These are phyloP conservation scores for Ajuga reptans DNA, from an alignment of 305 asterid genomes.

Conservation along the genomic window DNA sequence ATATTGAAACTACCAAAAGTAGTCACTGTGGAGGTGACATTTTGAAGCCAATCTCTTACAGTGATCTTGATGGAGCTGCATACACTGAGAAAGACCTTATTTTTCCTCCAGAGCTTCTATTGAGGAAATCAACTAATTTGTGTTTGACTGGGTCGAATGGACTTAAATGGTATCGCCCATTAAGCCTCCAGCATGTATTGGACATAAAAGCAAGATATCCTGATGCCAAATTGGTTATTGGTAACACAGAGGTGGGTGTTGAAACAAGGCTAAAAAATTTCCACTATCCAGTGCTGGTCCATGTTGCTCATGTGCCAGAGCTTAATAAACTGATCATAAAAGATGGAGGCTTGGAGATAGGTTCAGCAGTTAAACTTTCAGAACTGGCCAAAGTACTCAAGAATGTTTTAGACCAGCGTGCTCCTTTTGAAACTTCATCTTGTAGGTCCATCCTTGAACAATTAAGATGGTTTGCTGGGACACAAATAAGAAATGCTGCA, in stretches of 20 bases:
- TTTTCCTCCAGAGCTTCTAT: constrained; percentile 79
- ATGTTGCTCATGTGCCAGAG: constrained; percentile 62
- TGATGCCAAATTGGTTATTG: constrained; percentile 63
- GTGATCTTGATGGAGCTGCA: constrained; percentile 59
- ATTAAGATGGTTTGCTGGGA: constrained; percentile 92
- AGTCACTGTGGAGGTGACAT: constrained; percentile 22
- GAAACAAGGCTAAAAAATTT: constrained; percentile 75
- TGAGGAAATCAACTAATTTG: constrained; percentile 47
- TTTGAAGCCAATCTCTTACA: constrained; percentile 52
- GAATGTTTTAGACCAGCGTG: constrained; percentile 35
- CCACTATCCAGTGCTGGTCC: constrained; percentile 65
- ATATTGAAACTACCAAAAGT: constrained; percentile 25
- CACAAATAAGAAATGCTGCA: constrained; percentile 75
- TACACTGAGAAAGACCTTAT: constrained; percentile 77
- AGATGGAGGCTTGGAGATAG: constrained; percentile 80
- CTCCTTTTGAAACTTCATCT: constrained; percentile 58
- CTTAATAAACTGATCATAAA: constrained; percentile 47
- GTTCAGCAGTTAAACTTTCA: constrained; percentile 80
- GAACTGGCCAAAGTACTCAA: constrained; percentile 50
- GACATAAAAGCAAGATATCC: constrained; percentile 60
- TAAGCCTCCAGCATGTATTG: constrained; percentile 56
- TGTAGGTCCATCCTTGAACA: constrained; percentile 72
- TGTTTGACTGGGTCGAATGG: constrained; percentile 58
- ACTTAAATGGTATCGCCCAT: constrained; percentile 76
- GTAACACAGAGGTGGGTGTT: constrained; percentile 90